Evolutionary conservation across 257 asterid genomes (phyloP), one percentile per base, ranked within the genome.

Genomic region (Linderniella brevidens): DNA sequence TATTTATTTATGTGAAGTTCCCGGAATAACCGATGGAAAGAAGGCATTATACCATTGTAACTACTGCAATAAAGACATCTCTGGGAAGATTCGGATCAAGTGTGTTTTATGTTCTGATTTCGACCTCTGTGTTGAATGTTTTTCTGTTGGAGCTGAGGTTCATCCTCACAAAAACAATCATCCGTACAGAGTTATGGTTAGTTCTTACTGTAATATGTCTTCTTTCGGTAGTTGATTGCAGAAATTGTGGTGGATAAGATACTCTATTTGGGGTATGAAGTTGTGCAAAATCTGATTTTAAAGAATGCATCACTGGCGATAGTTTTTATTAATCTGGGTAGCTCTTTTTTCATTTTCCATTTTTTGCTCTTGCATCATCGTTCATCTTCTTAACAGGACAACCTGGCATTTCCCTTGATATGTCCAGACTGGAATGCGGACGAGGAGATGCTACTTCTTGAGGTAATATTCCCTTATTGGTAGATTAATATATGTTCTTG

Each of bases 391-490:
- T 45, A 59, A 75, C 80, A 88, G 96, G 98, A 88, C 64, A 84
- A 76, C 69, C 65, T 88, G 38, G 83, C 86, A 49, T 88, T 88
- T 71, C 96, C 96, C 47, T 77, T 88, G 49, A 76, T 84, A 67
- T 84, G 96, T 62, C 72, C 92, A 43, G 85, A 85, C 52, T 88
- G 98, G 98, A 88, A 85, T 68, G 96, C 93, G 29, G 96, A 85
- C 50, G 98, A 88, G 69, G 98, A 88, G 73, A 85, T 84, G 75
- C 64, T 80, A 45, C 98, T 88, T 58, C 69, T 88, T 60, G 94
- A 88, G 98, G 98, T 88, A 71, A 18, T 45, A 18, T 9, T 13
- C 46, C 47, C 46, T 13, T 37, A 8, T 3, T 44, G 14, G 4
- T 39, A 10, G 15, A 39, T 3, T 13, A 3, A 35, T 25, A 13